phyloP scores from a whole-genome alignment of 768 basidiomycete species.

The Suillus americanus region DNA sequence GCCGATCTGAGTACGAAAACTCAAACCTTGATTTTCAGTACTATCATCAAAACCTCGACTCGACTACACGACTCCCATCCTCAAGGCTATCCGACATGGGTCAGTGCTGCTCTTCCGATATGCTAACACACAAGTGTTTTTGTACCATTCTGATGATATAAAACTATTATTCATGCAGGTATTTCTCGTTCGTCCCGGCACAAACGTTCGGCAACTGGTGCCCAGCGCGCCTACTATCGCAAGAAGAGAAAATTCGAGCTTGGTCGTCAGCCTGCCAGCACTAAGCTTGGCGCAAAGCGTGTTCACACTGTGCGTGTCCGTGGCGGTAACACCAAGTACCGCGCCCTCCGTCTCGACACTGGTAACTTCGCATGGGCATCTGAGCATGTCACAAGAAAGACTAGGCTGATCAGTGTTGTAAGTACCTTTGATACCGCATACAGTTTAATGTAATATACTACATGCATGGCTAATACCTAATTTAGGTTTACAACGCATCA shows the following conservation, averaged over 20 bases:
- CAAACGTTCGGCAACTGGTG: slow-evolving; percentile 93
- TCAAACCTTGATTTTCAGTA: slow-evolving; percentile 38
- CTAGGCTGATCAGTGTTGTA: slow-evolving; percentile 94
- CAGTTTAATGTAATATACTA: not conserved
- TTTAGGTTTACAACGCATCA: slow-evolving; percentile 94
- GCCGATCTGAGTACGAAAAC: slow-evolving; percentile 29
- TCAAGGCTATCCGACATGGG: slow-evolving; percentile 80
- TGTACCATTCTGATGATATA: slow-evolving; percentile 11
- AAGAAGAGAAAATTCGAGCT: slow-evolving; percentile 99
- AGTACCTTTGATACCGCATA: slow-evolving; percentile 32
- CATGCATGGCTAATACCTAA: slow-evolving; percentile 8
- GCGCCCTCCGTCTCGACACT: slow-evolving; percentile 92
- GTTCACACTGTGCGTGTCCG: slow-evolving; percentile 93
- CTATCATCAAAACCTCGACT: slow-evolving; percentile 55
- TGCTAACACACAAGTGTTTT: not conserved
- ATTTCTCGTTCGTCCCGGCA: slow-evolving; percentile 96
- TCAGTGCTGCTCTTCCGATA: slow-evolving; percentile 42
- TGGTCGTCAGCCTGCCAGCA: slow-evolving; percentile 96
- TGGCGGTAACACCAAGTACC: slow-evolving; percentile 93
- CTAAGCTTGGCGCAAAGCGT: slow-evolving; percentile 94
- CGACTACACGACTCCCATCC: slow-evolving; percentile 49
- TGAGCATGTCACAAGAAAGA: slow-evolving; percentile 92
- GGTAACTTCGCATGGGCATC: slow-evolving; percentile 99
- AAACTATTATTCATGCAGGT: slow-evolving; percentile 50
- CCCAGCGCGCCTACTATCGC: slow-evolving; percentile 92